These are phyloP conservation scores for Chrysanthemum lavandulifolium DNA, from an alignment of 129 eudicot genomes.

Conservation along the genomic window DNA sequence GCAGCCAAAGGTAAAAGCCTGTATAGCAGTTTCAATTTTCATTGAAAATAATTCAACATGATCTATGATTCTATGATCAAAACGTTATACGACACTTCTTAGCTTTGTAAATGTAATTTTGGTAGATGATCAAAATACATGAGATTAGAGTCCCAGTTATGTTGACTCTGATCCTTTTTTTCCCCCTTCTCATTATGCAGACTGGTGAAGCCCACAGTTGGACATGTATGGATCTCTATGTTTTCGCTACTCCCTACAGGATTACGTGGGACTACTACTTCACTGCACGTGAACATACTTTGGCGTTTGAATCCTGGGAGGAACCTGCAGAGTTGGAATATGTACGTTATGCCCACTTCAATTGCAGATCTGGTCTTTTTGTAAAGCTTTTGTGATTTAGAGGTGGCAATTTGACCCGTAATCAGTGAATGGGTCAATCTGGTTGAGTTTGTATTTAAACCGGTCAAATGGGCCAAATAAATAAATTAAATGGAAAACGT, in stretches of 20 bases:
- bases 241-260: constrained; percentile 96
- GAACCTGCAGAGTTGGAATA: constrained; percentile 97
- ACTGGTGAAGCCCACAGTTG: constrained; percentile 91
- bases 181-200: constrained; percentile 35
- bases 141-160: neutral
- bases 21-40: neutral
- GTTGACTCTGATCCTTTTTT: constrained; percentile 17
- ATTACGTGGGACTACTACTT: constrained; percentile 98
- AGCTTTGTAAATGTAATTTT: too few relatives aligned
- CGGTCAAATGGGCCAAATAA: too few relatives aligned
- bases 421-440: neutral
- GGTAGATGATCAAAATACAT: too few relatives aligned
- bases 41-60: neutral
- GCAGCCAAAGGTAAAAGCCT: neutral
- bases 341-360: constrained; percentile 44
- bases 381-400: constrained; percentile 4
- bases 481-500: neutral
- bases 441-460: too few relatives aligned
- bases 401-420: constrained; percentile 8
- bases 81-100: too few relatives aligned
- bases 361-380: constrained; percentile 5
- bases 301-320: constrained; percentile 81
- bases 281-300: constrained; percentile 67
- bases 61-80: neutral
- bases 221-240: constrained; percentile 98